Base-by-base conservation (phyloP, 176 grass and related monocot species). In the Raddia guianensis region DNA sequence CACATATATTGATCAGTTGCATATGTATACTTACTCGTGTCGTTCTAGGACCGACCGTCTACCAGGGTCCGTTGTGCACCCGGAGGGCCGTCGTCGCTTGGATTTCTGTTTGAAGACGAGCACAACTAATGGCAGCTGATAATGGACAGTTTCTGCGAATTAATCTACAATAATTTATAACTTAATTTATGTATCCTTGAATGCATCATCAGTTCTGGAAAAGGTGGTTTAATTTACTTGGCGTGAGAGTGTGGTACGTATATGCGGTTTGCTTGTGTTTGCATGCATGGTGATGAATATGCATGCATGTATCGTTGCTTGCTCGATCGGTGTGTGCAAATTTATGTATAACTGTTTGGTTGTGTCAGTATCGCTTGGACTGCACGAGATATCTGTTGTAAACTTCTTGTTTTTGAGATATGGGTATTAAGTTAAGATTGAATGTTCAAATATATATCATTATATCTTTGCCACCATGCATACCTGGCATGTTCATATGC, bases 21-120 rank as follows among this genome's bases (percentile, higher is more conserved):
- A 80, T 66, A 27, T 42, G 20, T 60, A 35, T 27, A 4, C 1
- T 40, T 66, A 11, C 12, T 49, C 53, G 47, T 66, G 27, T 68
- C 93, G 27, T 68, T 93, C 68, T 33, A 97, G 94, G 82, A 84
- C 75, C 94, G 94, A 13, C 84, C 94, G 6, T 94, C 87, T 8
- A 97, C 91, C 11, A 91, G 88, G 76, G 94, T 97, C 35, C 80
- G 86, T 14, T 97, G 84, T 43, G 89, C 76, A 35, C 94, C 94
- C 0, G 94, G 94, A 64, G 94, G 94, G 19, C 84, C 78, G 3
- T 97, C 91, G 11, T 94, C 94, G n/a, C 91, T 97, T 57, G 91
- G 91, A n/a, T 97, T 94, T 79, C 79, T 97, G 34, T 92, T 90
- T 52, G 73, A 89, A 11, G 89, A 94, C 35, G 85, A 77, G 37